Percentiles rank a stretch among this genome's conserved stretches.
Conservation (phyloP, 345 rosid genomes). For the Eucalyptus curtisii region DNA sequence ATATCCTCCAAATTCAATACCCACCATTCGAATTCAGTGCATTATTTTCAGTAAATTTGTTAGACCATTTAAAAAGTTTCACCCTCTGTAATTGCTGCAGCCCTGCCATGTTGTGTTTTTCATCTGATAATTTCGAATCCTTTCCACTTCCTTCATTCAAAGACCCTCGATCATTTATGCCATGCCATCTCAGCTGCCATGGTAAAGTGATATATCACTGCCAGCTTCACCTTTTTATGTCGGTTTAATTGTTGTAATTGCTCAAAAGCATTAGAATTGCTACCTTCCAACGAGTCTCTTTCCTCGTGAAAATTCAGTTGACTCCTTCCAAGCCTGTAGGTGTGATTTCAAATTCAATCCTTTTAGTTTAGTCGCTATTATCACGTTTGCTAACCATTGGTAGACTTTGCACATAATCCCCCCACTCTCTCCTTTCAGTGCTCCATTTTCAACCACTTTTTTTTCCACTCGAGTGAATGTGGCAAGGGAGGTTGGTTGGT, state of each 20-base stretch:
- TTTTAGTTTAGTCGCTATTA: not conserved
- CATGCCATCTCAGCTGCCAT: not conserved
- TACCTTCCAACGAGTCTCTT: not conserved
- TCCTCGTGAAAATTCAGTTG: not conserved
- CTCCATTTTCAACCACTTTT: not conserved
- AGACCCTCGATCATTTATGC: not conserved
- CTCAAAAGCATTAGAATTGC: not conserved
- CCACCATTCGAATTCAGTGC: not conserved
- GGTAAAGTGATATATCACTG: not conserved
- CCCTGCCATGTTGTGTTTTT: not conserved
- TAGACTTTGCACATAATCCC: not conserved
- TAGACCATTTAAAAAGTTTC: not conserved
- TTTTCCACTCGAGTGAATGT: not conserved
- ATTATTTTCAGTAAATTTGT: not conserved
- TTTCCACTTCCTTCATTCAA: not conserved
- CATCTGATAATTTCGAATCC: not conserved
- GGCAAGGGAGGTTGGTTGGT: not conserved
- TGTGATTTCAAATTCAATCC: not conserved
- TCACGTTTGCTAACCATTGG: not conserved
- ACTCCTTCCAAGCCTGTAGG: not conserved
- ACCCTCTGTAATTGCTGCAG: not conserved
- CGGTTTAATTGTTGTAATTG: not conserved
- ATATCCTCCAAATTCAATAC: not conserved
- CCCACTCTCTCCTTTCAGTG: not conserved
- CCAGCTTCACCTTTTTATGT: not conserved